Conservation (phyloP, 768 basidiomycete species). For the Paxillus rubicundulus region DNA sequence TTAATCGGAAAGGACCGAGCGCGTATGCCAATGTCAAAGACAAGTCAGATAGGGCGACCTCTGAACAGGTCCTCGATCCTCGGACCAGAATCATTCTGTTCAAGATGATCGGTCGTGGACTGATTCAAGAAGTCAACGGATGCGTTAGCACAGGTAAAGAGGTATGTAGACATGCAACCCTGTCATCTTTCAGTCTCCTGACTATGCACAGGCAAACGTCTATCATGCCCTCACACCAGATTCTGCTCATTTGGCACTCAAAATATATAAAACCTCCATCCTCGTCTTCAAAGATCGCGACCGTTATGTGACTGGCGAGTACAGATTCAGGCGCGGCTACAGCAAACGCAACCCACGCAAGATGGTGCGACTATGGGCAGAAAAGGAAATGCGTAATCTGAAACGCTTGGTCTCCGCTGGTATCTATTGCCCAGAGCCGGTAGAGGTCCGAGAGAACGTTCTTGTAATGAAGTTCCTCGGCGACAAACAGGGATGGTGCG, state of each 20-base stretch:
- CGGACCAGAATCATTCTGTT: slow-evolving; percentile 92
- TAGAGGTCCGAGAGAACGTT: slow-evolving; percentile 95
- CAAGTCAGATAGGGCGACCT: slow-evolving; percentile 95
- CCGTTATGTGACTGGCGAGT: slow-evolving; percentile 93
- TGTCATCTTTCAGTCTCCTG: not conserved
- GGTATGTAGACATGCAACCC: slow-evolving; percentile 41
- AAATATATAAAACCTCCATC: slow-evolving; percentile 98
- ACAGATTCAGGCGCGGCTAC: slow-evolving; percentile 91
- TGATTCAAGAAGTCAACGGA: slow-evolving; percentile 89
- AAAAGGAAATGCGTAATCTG: slow-evolving; percentile 98
- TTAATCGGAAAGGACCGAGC: slow-evolving; percentile 91
- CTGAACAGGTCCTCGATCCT: slow-evolving; percentile 94
- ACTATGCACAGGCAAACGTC: slow-evolving; percentile 77
- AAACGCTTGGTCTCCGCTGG: slow-evolving; percentile 81
- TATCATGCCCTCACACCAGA: slow-evolving; percentile 78
- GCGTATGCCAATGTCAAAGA: slow-evolving; percentile 89
- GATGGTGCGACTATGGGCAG: slow-evolving; percentile 98
- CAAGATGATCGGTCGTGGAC: slow-evolving; percentile 90
- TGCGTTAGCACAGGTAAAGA: slow-evolving; percentile 99
- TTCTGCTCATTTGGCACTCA: slow-evolving; percentile 75
- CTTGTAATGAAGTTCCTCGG: slow-evolving; percentile 95
- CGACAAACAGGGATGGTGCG: slow-evolving; percentile 75
- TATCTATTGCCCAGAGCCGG: slow-evolving; percentile 80
- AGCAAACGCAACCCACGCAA: slow-evolving; percentile 91
- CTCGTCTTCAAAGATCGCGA: slow-evolving; percentile 97